Evolutionary conservation across 1,139 yeast genomes (phyloP).

Genomic region (Yamadazyma membranifaciens): DNA sequence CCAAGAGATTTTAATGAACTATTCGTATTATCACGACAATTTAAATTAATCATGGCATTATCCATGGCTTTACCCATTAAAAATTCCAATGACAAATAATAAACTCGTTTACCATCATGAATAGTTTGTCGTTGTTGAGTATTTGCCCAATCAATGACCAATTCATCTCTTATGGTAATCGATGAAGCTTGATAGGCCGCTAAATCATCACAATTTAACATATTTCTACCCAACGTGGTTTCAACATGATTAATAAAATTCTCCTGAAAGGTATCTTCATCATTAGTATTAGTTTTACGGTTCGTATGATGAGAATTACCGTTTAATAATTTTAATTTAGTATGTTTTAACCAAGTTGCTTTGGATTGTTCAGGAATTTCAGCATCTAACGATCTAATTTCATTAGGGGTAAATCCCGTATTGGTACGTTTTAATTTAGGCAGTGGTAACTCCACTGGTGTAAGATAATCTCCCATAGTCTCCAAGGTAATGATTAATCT

Average conservation of each 20-base stretch:
- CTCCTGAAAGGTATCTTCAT: constrained; percentile 59
- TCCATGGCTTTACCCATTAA: constrained; percentile 96
- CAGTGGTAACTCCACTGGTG: constrained; percentile 42
- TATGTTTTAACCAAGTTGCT: constrained; percentile 69
- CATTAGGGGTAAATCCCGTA: constrained; percentile 90
- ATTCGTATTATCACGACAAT: constrained; percentile 48
- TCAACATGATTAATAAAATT: constrained; percentile 84
- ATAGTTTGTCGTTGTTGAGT: constrained; percentile 89
- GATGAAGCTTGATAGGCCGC: constrained; percentile 95
- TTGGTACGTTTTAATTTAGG: constrained; percentile 64
- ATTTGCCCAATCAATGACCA: constrained; percentile 86
- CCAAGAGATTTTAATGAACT: constrained; percentile 73
- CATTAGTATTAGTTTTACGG: constrained; percentile 16
- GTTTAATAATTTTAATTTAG: constrained; percentile 35
- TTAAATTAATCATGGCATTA: constrained; percentile 82
- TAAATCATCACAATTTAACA: constrained; percentile 87
- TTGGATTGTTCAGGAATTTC: constrained; percentile 78
- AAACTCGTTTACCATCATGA: constrained; percentile 82
- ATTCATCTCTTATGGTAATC: constrained; percentile 71
- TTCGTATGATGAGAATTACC: constrained; percentile 12
- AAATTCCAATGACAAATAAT: constrained; percentile 85
- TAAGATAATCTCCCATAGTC: constrained; percentile 41
- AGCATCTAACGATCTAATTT: constrained; percentile 78
- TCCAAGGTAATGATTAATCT: too few relatives aligned
- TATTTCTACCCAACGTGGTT: constrained; percentile 81